These are phyloP conservation scores for Kwoniella sp. DNA, from an alignment of 768 basidiomycete species.

Conservation along the genomic window DNA sequence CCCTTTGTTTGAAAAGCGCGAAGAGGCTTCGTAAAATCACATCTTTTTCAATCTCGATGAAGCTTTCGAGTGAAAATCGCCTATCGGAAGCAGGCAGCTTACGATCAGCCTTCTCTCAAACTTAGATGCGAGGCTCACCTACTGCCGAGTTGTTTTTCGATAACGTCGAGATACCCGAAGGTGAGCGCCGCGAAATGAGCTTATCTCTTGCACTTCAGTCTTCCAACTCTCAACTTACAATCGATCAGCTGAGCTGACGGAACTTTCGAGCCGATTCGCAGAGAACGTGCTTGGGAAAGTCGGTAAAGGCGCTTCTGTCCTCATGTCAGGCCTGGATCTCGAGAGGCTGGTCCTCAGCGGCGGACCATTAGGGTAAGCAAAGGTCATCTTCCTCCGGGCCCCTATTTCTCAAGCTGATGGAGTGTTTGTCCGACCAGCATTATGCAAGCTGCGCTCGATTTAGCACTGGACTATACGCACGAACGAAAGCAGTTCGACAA, in stretches of 20 bases:
- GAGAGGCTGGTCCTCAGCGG: conserved; percentile 89
- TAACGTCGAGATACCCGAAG: conserved; percentile 82
- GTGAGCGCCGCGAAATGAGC: conserved; percentile 58
- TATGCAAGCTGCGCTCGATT: conserved; percentile 91
- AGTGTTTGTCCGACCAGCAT: conserved; percentile 59
- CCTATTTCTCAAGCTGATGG: background rate
- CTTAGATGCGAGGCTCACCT: conserved; percentile 84
- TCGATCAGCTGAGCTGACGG: no score
- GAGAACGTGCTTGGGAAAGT: conserved; percentile 82
- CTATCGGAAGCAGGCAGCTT: background rate
- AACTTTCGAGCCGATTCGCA: conserved; percentile 50
- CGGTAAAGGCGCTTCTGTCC: conserved; percentile 76
- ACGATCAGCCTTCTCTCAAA: background rate
- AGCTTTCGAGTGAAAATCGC: background rate
- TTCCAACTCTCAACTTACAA: no score
- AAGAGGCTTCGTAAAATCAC: no score
- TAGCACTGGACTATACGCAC: conserved; percentile 73
- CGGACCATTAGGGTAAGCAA: conserved; percentile 76
- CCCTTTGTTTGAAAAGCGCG: background rate
- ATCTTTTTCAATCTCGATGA: no score
- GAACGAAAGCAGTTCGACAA: conserved; percentile 88
- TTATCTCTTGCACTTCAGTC: no score
- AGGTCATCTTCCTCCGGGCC: background rate
- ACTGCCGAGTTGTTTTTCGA: conserved; percentile 93
- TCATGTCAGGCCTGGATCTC: conserved; percentile 92